phyloP scores from a whole-genome alignment of 768 basidiomycete species.

The Rhizopogon rudus region DNA sequence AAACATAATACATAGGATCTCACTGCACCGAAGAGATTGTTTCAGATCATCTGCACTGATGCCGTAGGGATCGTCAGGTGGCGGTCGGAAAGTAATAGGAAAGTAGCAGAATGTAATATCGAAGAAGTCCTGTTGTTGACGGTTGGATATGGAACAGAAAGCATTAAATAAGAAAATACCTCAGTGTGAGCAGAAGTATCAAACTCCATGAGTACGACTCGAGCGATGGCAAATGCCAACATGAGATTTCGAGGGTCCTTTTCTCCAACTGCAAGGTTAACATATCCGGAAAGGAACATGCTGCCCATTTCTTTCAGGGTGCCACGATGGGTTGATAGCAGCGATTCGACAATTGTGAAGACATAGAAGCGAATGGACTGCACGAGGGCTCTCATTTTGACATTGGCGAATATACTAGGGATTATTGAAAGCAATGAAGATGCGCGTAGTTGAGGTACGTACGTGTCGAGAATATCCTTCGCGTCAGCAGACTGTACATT shows the following conservation, averaged over 20 bases:
- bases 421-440: neutral
- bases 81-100: conserved; percentile 94
- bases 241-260: conserved; percentile 96
- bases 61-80: conserved; percentile 89
- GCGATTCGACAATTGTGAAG: conserved; percentile 73
- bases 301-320: conserved; percentile 70
- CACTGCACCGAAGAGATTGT: conserved; percentile 53
- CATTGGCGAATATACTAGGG: conserved; percentile 65
- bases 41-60: conserved; percentile 88
- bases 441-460: conserved; percentile 27
- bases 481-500: conserved; percentile 64
- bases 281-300: conserved; percentile 72
- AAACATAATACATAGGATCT: neutral
- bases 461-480: conserved; percentile 53
- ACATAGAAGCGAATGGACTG: conserved; percentile 81
- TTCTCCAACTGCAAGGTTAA: conserved; percentile 84
- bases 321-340: conserved; percentile 32
- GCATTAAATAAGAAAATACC: conserved; percentile 34
- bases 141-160: neutral
- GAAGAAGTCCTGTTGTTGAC: conserved; percentile 67
- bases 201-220: conserved; percentile 86
- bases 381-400: conserved; percentile 77
- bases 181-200: conserved; percentile 72
- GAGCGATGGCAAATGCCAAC: conserved; percentile 81
- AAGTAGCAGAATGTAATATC: conserved; percentile 98